Base-by-base conservation (phyloP, 2,329 filamentous ascomycete genomes). In the Karstenula rhodostoma region DNA sequence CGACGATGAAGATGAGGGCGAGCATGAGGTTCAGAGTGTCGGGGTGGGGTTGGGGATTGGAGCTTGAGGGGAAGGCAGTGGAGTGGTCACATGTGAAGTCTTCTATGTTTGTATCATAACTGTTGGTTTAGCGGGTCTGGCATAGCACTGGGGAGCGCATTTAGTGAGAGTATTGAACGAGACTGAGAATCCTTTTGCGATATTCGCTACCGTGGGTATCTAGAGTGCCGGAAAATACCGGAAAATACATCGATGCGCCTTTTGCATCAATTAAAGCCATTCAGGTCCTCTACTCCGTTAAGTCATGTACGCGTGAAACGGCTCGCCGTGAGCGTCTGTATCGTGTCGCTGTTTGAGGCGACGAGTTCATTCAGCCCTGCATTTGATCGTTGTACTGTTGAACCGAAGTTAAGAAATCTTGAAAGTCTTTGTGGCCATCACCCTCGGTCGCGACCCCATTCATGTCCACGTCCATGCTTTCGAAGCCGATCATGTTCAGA, bases 361-460 rank as follows among this genome's bases (percentile, higher is more conserved):
- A 53, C 50, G 12, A 22, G 19, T 13, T 15, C 22, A 8, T 22
- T 59, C 33, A 59, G 8, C 19, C 23, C 17, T 54, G 40, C 47
- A 56, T 63, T 2, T 63, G 59, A 27, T 59, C 61, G 35, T 72
- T 73, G 50, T 63, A 74, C 37, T 72, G 66, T 63, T 71, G 68
- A 7, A 75, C 64, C 17, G 70, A 66, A 17, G 57, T 65, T 50
- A 75, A 44, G 8, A 44, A 23, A 12, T 13, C n/a, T 40, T 40
- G 60, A 58, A 70, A 62, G n/a, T 71, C 71, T 67, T 64, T 68
- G 22, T 66, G 59, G 35, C 70, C 27, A 0, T 64, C 70, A 12
- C 66, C 63, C 5, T 68, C 62, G 17, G 68, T 62, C n/a, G 62
- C 53, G 40, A 74, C 57, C 46, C 64, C 59, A 1, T 29, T 57